Conservation (phyloP, 257 asterid genomes). For the Mitragyna speciosa region DNA sequence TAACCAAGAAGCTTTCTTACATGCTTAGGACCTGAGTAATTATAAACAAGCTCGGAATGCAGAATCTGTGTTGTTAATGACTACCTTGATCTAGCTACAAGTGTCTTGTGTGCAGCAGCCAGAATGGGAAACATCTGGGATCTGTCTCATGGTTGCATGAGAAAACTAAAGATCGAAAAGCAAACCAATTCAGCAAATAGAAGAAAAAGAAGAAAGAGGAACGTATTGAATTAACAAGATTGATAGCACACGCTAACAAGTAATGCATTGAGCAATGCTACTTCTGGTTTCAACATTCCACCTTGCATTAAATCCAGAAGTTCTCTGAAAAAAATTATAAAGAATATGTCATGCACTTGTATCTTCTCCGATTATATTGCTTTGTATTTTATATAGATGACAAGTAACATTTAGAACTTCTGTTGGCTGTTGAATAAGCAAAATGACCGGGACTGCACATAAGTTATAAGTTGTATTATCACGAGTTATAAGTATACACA, state of each 20-base stretch:
- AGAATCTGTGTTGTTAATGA: slow-evolving; percentile 76
- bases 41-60: slow-evolving; percentile 94
- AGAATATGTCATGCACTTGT: neutral
- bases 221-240: slow-evolving; percentile 3
- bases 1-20: slow-evolving; percentile 36
- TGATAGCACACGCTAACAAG: slow-evolving; percentile 50
- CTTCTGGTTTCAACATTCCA: slow-evolving; percentile 83
- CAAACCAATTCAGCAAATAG: neutral
- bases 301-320: slow-evolving; percentile 78
- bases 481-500: neutral
- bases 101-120: slow-evolving; percentile 81
- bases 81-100: slow-evolving; percentile 66
- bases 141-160: slow-evolving; percentile 39
- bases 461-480: no score
- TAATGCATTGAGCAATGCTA: slow-evolving; percentile 81
- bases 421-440: neutral
- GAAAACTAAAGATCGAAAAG: neutral
- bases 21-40: slow-evolving; percentile 90
- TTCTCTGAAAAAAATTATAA: slow-evolving; percentile 44
- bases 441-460: neutral
- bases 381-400: neutral
- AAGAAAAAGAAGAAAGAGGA: neutral
- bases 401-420: neutral
- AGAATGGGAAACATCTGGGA: slow-evolving; percentile 85
- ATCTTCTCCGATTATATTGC: neutral